Conservation (phyloP, 768 basidiomycete genomes). For the Kondoa malvinella region DNA sequence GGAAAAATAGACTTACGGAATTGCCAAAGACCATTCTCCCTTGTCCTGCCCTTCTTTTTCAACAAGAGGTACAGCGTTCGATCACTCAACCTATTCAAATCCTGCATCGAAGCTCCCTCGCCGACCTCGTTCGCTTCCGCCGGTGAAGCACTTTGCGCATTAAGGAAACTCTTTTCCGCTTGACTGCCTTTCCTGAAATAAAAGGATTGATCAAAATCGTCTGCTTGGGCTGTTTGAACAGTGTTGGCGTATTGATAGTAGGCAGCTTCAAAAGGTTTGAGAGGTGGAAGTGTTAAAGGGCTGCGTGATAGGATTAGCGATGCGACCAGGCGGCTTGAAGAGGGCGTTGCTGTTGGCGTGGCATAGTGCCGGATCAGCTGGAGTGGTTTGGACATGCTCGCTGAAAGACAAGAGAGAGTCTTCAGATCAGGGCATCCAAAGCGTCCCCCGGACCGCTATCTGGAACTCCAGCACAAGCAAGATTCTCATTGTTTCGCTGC, state of each 20-base stretch:
- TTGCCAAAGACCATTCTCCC: constrained; percentile 46
- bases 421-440: constrained; percentile 28
- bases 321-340: constrained; percentile 22
- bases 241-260: constrained; percentile 27
- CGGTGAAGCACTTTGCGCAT: constrained; percentile 26
- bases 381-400: constrained; percentile 54
- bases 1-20: constrained; percentile 21
- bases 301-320: constrained; percentile 24
- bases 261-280: constrained; percentile 21
- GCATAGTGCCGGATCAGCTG: not conserved
- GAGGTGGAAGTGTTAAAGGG: constrained; percentile 19
- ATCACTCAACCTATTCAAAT: constrained; percentile 63
- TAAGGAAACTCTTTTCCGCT: constrained; percentile 31
- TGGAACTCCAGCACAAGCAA: too few species aligned
- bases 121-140: constrained; percentile 33
- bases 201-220: constrained; percentile 20
- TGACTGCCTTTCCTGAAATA: constrained; percentile 26
- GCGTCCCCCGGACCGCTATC: too few species aligned
- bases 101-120: constrained; percentile 51
- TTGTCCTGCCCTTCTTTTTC: constrained; percentile 34
- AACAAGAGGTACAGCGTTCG: constrained; percentile 80
- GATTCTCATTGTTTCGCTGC: too few species aligned
- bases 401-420: constrained; percentile 73
- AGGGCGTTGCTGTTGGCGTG: not conserved
- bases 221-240: constrained; percentile 22